These are phyloP conservation scores for Citrus sinensis DNA, from an alignment of 345 rosid genomes.

Conservation along the genomic window DNA sequence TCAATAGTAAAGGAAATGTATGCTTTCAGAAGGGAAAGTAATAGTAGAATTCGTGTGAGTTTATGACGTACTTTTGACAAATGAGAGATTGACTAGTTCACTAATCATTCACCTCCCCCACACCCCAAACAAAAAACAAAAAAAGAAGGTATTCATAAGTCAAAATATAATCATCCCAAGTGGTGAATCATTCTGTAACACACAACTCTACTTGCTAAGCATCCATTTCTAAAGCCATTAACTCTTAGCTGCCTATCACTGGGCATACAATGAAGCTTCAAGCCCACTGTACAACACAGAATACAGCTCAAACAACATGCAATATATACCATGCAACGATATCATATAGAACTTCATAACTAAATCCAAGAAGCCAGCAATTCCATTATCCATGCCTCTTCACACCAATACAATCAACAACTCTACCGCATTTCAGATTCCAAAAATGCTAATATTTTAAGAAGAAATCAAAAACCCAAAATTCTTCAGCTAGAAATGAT, in stretches of 20 bases:
- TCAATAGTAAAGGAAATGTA: neutral
- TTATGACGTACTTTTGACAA: neutral
- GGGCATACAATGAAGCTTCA: neutral
- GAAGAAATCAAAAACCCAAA: constrained; percentile 9
- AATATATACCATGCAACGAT: neutral
- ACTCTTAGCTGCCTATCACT: neutral
- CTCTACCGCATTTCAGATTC: constrained; percentile 6
- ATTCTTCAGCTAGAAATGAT: constrained; percentile 2
- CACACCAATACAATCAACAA: constrained; percentile 4
- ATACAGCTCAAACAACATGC: neutral
- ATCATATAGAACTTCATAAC: constrained; percentile 6
- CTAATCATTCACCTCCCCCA: neutral
- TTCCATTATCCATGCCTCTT: constrained; percentile 7
- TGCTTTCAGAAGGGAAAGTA: neutral
- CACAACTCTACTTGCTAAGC: neutral
- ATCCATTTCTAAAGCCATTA: neutral
- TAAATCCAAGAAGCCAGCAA: constrained; percentile 10
- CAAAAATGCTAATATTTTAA: neutral
- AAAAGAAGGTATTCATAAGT: neutral
- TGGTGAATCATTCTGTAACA: neutral
- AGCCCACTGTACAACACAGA: neutral
- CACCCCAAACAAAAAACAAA: no score
- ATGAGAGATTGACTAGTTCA: neutral
- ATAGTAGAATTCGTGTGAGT: neutral
- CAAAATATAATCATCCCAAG: neutral